Percentiles rank a stretch among this genome's conserved stretches.
Evolutionary conservation across 2,329 filamentous ascomycete species (phyloP).

Genomic region (Exophiala xenobiotica): DNA sequence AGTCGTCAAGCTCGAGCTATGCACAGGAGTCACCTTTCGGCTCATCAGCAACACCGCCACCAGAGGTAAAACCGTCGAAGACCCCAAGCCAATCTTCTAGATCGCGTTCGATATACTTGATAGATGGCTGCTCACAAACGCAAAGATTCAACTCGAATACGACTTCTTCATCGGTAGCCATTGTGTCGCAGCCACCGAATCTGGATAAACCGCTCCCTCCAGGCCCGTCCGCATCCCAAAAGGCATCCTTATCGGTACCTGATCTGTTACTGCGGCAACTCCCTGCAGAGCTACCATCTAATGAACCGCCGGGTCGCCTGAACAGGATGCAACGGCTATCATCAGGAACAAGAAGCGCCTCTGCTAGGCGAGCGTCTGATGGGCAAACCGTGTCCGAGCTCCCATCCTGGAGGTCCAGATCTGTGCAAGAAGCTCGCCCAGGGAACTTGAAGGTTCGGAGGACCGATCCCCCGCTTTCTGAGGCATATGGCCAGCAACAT

Average conservation of each 20-base stretch:
- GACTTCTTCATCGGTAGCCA: too few species aligned
- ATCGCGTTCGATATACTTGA: too few species aligned
- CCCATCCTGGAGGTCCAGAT: conserved; percentile 13
- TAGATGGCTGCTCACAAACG: too few species aligned
- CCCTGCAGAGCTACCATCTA: conserved; percentile 13
- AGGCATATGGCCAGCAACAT: conserved; percentile 2
- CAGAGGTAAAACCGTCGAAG: too few species aligned
- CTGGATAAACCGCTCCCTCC: conserved; percentile 26
- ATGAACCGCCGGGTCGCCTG: neutral
- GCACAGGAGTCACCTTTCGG: conserved; percentile 15
- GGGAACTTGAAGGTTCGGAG: conserved; percentile 7
- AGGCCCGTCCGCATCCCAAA: conserved; percentile 12
- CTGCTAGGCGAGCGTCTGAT: conserved; percentile 6
- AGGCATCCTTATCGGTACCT: conserved; percentile 18
- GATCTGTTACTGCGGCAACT: conserved; percentile 10
- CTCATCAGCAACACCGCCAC: conserved; percentile 6
- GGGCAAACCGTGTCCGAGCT: conserved; percentile 9
- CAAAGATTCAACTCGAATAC: too few species aligned
- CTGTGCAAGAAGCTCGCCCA: conserved; percentile 8
- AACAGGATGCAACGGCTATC: neutral
- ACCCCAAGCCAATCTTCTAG: too few species aligned
- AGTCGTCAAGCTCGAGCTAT: conserved; percentile 28
- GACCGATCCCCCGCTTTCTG: conserved; percentile 17
- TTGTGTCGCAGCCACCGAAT: conserved; percentile 14
- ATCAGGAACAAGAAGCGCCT: conserved; percentile 7